phyloP scores from a whole-genome alignment of 1,284 basidiomycete species.

The Taiwanofungus camphoratus region DNA sequence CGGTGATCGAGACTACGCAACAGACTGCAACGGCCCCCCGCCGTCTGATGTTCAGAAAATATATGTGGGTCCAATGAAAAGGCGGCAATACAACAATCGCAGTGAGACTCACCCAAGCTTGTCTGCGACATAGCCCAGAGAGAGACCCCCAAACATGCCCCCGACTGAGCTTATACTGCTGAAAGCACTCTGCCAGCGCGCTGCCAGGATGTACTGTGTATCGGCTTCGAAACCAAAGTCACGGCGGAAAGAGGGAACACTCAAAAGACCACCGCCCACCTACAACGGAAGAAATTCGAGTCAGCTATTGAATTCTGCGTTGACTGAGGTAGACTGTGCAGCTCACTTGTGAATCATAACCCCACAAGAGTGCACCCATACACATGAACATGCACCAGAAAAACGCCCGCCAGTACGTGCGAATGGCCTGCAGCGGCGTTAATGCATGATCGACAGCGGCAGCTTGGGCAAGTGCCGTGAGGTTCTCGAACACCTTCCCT shows the following conservation, averaged over 20 bases:
- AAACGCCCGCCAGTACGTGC: constrained; percentile 9
- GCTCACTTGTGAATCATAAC: constrained; percentile 11
- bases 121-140: constrained; percentile 10
- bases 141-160: constrained; percentile 11
- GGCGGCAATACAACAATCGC: not conserved
- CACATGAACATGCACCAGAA: constrained; percentile 13
- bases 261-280: constrained; percentile 10
- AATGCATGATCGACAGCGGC: constrained; percentile 7
- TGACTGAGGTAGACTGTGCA: too few species aligned
- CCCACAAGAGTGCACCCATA: constrained; percentile 11
- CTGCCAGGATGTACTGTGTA: constrained; percentile 3
- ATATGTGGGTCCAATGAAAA: not conserved
- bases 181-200: constrained; percentile 11
- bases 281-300: not conserved
- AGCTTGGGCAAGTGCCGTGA: constrained; percentile 7
- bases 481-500: not conserved
- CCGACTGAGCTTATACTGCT: constrained; percentile 10
- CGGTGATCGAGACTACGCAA: constrained; percentile 10
- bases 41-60: not conserved
- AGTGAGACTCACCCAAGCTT: constrained; percentile 7
- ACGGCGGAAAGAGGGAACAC: constrained; percentile 9
- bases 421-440: constrained; percentile 6
- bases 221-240: constrained; percentile 6
- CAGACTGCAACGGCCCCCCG: constrained; percentile 7
- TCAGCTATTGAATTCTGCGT: not conserved